A percentile compares a stretch with the other conserved stretches of the same genome.
Conservation (phyloP, 345 rosid species). For the Euphorbia lathyris region DNA sequence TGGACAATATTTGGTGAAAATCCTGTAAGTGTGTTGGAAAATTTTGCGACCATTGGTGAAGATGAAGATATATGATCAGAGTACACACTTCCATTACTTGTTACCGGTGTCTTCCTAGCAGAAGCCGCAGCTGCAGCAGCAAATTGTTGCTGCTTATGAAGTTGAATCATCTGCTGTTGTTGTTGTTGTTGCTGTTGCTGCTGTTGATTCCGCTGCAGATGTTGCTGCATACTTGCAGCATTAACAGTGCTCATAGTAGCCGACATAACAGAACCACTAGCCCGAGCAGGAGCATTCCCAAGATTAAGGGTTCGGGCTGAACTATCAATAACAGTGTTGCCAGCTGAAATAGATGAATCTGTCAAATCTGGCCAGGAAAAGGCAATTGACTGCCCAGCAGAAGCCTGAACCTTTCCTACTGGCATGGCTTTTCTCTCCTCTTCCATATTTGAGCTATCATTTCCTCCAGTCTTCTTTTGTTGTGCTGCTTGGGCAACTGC, state of each 20-base stretch:
- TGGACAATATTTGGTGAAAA: slow-evolving; percentile 78
- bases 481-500: slow-evolving; percentile 65
- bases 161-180: slow-evolving; percentile 52
- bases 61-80: slow-evolving; percentile 54
- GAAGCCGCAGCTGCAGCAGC: slow-evolving; percentile 55
- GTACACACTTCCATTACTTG: slow-evolving; percentile 61
- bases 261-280: slow-evolving; percentile 46
- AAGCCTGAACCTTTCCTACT: slow-evolving; percentile 38
- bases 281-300: slow-evolving; percentile 49
- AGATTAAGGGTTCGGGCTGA: slow-evolving; percentile 60
- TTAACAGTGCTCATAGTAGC: slow-evolving; percentile 28
- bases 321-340: slow-evolving; percentile 67
- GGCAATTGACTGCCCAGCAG: slow-evolving; percentile 73
- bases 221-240: slow-evolving; percentile 43
- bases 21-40: slow-evolving; percentile 47
- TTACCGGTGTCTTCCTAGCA: slow-evolving; percentile 54
- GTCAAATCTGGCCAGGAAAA: slow-evolving; percentile 63
- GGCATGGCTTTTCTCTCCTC: slow-evolving; percentile 62
- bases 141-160: slow-evolving; percentile 63
- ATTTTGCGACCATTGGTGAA: slow-evolving; percentile 55
- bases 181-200: slow-evolving; percentile 44
- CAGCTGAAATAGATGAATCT: slow-evolving; percentile 54
- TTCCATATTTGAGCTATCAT: slow-evolving; percentile 40
- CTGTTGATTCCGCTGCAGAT: slow-evolving; percentile 41
- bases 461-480: slow-evolving; percentile 66